Evolutionary conservation across 345 rosid genomes (phyloP).

Genomic region (Tarenaya hassleriana): DNA sequence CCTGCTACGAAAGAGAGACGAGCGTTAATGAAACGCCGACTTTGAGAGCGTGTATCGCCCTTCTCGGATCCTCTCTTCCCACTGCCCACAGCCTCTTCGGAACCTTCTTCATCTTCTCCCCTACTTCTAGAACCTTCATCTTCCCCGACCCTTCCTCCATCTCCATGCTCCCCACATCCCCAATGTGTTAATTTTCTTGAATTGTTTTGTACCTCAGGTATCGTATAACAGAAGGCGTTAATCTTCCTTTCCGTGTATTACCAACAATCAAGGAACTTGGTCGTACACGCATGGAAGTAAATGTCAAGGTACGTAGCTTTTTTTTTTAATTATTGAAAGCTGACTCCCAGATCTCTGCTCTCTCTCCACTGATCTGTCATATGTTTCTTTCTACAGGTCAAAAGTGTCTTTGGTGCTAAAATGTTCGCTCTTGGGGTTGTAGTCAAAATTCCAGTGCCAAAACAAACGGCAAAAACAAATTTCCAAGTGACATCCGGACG

Average conservation of each 20-base stretch:
- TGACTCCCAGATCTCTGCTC: background rate
- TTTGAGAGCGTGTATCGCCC: slow-evolving; percentile 65
- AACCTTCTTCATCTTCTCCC: slow-evolving; percentile 34
- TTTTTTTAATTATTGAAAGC: slow-evolving; percentile 9
- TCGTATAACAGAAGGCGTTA: slow-evolving; percentile 96
- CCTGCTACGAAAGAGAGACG: too few species aligned
- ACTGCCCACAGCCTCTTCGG: slow-evolving; percentile 37
- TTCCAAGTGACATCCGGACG: slow-evolving; percentile 97
- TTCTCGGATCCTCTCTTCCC: slow-evolving; percentile 72
- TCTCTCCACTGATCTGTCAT: slow-evolving; percentile 14
- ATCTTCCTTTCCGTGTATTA: slow-evolving; percentile 93
- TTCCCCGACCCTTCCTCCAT: too few species aligned
- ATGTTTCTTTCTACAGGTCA: slow-evolving; percentile 56
- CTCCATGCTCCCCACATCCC: too few species aligned
- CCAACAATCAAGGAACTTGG: slow-evolving; percentile 99
- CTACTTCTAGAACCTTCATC: slow-evolving; percentile 11
- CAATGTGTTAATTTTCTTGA: too few species aligned
- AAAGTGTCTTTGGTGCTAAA: slow-evolving; percentile 95
- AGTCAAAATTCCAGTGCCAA: slow-evolving; percentile 96
- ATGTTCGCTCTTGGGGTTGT: slow-evolving; percentile 99
- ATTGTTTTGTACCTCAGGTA: slow-evolving; percentile 59
- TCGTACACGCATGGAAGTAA: slow-evolving; percentile 99
- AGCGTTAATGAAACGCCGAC: slow-evolving; percentile 68
- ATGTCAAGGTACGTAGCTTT: slow-evolving; percentile 67
- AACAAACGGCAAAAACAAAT: slow-evolving; percentile 95